These are phyloP conservation scores for Fusarium agapanthi DNA, from an alignment of 2,329 filamentous ascomycete genomes.

Conservation along the genomic window DNA sequence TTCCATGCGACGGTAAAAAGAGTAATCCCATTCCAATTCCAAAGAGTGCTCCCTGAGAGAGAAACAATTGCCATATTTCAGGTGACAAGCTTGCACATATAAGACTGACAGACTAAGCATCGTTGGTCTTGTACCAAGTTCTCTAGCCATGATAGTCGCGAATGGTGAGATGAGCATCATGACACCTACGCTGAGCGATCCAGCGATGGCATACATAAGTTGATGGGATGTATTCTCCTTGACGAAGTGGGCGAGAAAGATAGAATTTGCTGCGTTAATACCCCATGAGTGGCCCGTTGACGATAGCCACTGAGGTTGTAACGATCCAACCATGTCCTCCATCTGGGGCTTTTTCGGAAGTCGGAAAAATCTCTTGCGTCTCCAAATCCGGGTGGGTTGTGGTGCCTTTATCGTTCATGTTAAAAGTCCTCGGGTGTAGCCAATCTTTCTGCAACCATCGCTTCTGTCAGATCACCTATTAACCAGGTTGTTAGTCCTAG, in stretches of 20 bases:
- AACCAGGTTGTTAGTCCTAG: too few relatives aligned
- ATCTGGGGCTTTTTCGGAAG: conserved; percentile 38
- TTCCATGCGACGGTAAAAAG: conserved; percentile 63
- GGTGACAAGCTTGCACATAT: conserved; percentile 62
- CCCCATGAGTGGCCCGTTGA: conserved; percentile 53
- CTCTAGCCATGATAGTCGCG: conserved; percentile 38
- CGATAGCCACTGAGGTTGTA: conserved; percentile 43
- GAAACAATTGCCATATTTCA: conserved; percentile 67
- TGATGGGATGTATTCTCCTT: conserved; percentile 58
- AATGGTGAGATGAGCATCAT: conserved; percentile 54
- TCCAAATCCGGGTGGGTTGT: neutral
- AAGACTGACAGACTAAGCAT: conserved; percentile 60
- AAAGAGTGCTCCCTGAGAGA: conserved; percentile 67
- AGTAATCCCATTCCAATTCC: conserved; percentile 69
- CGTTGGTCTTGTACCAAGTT: conserved; percentile 45
- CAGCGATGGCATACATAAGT: conserved; percentile 68
- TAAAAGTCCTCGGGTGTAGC: neutral
- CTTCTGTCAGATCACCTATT: accelerated
- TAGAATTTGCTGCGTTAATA: conserved; percentile 57
- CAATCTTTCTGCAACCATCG: too few relatives aligned
- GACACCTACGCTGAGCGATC: conserved; percentile 62
- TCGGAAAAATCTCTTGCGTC: neutral
- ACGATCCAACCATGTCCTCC: conserved; percentile 62
- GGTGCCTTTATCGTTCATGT: neutral
- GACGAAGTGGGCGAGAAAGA: conserved; percentile 67